Base-by-base conservation (phyloP, 495 filamentous ascomycete genomes). In the Penicillium atrosanguineum region DNA sequence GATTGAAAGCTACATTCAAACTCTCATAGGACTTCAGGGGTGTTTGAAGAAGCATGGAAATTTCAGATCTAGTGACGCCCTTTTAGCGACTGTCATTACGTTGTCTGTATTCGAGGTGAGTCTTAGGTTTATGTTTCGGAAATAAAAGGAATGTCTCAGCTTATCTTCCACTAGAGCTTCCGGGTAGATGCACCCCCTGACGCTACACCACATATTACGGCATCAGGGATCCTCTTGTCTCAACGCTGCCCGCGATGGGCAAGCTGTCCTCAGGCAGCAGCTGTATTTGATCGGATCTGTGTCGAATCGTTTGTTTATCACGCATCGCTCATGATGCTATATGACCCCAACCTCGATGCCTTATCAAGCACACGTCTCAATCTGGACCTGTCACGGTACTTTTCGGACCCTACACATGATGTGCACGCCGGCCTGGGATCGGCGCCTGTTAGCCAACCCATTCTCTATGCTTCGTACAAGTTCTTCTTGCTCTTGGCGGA, bases 221-320 rank as follows among this genome's bases (percentile, higher is more conserved):
- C 56, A 7, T 54, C 56, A 16, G 47, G 46, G 5, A 28, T 38
- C 14, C 14, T 59, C 1, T 26, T 59, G 4, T 21, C 41, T 8
- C 39, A 50, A 18, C 39, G 56, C 34, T 42, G 43, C 12, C 29
- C 45, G 4, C 29, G 49, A 20, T 36, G 46, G 40, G 20, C 7
- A 14, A 50, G 15, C 2, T 46, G 43, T 1, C 36, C 56, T n/a
- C 48, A 50, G 39, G 34, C 51, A 5, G 26, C 44, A 3, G 51
- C 51, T 11, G 47, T 59, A 6, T 59, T 59, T 34, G 51, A 59
- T 21, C 52, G 56, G 3, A 59, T 59, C 20, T 59, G 56, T 38
- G 36, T 55, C 7, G 56, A 59, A 23, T 55, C 51, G 16, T 59
- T 59, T 7, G 26, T 59, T 8, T 59, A 59, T 20, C 56, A 59